phyloP scores from a whole-genome alignment of 371 early-diverging fungal genomes.

The Globomyces sp. region DNA sequence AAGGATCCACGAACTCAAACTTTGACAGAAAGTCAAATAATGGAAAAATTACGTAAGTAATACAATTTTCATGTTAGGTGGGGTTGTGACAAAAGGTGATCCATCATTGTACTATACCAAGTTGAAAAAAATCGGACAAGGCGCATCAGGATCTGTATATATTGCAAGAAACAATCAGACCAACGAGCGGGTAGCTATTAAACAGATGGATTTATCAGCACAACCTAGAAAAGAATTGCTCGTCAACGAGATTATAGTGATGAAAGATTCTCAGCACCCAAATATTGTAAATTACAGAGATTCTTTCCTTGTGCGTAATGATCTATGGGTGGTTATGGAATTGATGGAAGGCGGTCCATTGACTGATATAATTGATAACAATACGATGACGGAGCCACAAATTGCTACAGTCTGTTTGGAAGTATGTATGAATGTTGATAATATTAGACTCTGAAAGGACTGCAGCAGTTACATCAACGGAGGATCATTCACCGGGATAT shows the following conservation, averaged over 20 bases:
- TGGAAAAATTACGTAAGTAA: constrained; percentile 66
- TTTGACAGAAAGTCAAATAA: constrained; percentile 86
- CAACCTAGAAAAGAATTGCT: constrained; percentile 87
- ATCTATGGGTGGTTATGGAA: constrained; percentile 94
- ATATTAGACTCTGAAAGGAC: constrained; percentile 66
- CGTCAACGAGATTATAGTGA: constrained; percentile 85
- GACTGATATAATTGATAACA: constrained; percentile 89
- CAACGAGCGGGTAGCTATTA: constrained; percentile 75
- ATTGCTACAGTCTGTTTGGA: constrained; percentile 83
- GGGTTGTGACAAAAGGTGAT: constrained; percentile 74
- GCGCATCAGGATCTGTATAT: constrained; percentile 89
- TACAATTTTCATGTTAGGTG: constrained; percentile 24
- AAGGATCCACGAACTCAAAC: constrained; percentile 62
- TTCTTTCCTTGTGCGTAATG: constrained; percentile 70
- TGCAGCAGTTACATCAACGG: constrained; percentile 82
- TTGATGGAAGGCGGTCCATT: constrained; percentile 93
- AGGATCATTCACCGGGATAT: constrained; percentile 93
- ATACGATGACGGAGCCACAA: constrained; percentile 76
- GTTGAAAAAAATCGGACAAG: constrained; percentile 87
- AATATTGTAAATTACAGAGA: constrained; percentile 90
- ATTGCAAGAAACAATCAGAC: constrained; percentile 60
- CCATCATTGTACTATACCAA: constrained; percentile 76
- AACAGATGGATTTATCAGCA: constrained; percentile 82
- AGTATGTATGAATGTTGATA: constrained; percentile 18
- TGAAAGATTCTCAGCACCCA: constrained; percentile 84